These are phyloP conservation scores for Fusarium tuaranense DNA, from an alignment of 2,329 filamentous ascomycete species.

Conservation along the genomic window DNA sequence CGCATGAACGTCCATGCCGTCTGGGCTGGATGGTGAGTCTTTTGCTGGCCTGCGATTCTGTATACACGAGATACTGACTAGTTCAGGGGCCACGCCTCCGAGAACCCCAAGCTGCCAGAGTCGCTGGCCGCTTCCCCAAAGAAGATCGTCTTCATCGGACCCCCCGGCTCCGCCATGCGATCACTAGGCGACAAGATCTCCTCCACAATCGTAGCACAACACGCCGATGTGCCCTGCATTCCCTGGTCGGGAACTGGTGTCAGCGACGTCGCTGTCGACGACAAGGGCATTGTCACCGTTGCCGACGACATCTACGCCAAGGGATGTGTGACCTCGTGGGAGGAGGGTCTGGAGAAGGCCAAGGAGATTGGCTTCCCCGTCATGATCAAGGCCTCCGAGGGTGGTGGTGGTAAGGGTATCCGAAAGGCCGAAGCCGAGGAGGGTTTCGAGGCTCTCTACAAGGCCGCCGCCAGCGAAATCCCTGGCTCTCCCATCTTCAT, in stretches of 20 bases:
- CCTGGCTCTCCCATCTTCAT: slow-evolving; percentile 99
- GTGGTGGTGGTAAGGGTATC: slow-evolving; percentile 99
- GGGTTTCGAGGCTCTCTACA: slow-evolving; percentile 88
- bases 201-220: slow-evolving; percentile 98
- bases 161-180: slow-evolving; percentile 97
- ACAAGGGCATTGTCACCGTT: slow-evolving; percentile 91
- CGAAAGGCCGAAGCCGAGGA: slow-evolving; percentile 91
- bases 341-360: slow-evolving; percentile 90
- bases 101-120: slow-evolving; percentile 98
- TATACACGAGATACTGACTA: slow-evolving; percentile 18
- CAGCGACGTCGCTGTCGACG: slow-evolving; percentile 81
- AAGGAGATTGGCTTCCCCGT: slow-evolving; percentile 96
- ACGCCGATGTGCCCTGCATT: slow-evolving; percentile 95
- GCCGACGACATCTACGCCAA: slow-evolving; percentile 86
- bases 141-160: slow-evolving; percentile 99
- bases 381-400: slow-evolving; percentile 99
- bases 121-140: slow-evolving; percentile 95
- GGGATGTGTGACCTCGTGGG: slow-evolving; percentile 89
- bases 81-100: slow-evolving; percentile 93
- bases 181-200: slow-evolving; percentile 99
- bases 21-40: slow-evolving; percentile 93
- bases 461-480: slow-evolving; percentile 96
- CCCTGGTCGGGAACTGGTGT: slow-evolving; percentile 99
- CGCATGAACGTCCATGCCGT: slow-evolving; percentile 98
- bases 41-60: slow-evolving; percentile 6